These are phyloP conservation scores for Talaromyces sp. DNA, from an alignment of 2,329 filamentous ascomycete genomes.

Conservation along the genomic window DNA sequence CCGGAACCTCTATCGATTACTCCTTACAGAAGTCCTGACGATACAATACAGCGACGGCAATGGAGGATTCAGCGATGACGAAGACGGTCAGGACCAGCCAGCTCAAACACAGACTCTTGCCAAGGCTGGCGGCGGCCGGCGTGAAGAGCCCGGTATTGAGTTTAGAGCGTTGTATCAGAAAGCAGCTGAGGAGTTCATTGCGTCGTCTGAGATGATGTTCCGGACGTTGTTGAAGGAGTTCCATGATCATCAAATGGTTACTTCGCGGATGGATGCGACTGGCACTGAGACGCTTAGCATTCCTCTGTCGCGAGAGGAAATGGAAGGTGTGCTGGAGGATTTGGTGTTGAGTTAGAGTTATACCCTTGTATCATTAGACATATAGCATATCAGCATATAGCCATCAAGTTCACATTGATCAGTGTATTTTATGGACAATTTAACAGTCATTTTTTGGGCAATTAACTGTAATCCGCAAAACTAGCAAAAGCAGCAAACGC, in stretches of 20 bases:
- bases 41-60: slow-evolving; percentile 49
- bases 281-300: slow-evolving; percentile 84
- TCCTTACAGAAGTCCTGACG: slow-evolving; percentile 80
- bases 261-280: slow-evolving; percentile 77
- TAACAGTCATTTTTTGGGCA: not conserved
- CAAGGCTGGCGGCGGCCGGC: not conserved
- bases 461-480: slow-evolving; percentile 30
- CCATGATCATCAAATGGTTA: slow-evolving; percentile 97
- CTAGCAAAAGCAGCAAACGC: slow-evolving; percentile 48
- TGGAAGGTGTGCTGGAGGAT: slow-evolving; percentile 86
- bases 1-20: slow-evolving; percentile 76
- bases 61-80: slow-evolving; percentile 55
- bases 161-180: slow-evolving; percentile 92
- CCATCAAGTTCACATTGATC: not conserved
- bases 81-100: slow-evolving; percentile 26
- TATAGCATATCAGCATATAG: not conserved
- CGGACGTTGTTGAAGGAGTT: slow-evolving; percentile 94
- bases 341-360: slow-evolving; percentile 43
- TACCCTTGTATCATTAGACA: slow-evolving; percentile 2
- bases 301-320: slow-evolving; percentile 81
- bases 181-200: slow-evolving; percentile 94
- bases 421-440: not conserved
- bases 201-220: slow-evolving; percentile 94
- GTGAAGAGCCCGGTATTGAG: slow-evolving; percentile 67
- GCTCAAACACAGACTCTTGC: not conserved